These are phyloP conservation scores for Paraphaeosphaeria sporulosa DNA, from an alignment of 2,329 filamentous ascomycete genomes.

Conservation along the genomic window DNA sequence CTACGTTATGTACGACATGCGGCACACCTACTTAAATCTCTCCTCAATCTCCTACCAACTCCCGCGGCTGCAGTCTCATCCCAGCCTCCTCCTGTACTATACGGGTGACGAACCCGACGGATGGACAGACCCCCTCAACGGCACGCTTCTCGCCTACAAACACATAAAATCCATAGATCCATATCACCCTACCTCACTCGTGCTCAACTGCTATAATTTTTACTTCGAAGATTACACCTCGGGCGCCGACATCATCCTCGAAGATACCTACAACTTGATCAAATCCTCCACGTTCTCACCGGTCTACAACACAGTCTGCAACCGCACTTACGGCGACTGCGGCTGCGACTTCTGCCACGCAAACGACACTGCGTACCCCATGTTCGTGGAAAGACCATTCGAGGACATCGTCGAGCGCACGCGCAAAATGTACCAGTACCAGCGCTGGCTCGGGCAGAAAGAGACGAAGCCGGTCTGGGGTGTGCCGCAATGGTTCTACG, in stretches of 20 bases:
- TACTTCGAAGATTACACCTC: constrained; percentile 64
- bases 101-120: constrained; percentile 65
- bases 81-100: constrained; percentile 56
- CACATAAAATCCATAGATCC: constrained; percentile 62
- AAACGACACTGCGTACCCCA: constrained; percentile 26
- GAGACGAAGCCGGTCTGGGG: constrained; percentile 58
- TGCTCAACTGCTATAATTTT: constrained; percentile 69
- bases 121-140: constrained; percentile 61
- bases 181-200: constrained; percentile 67
- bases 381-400: constrained; percentile 38
- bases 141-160: constrained; percentile 53
- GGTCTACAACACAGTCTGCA: constrained; percentile 64
- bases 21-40: constrained; percentile 51
- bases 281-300: constrained; percentile 63
- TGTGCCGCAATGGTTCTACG: constrained; percentile 60
- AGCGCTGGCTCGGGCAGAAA: constrained; percentile 46
- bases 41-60: constrained; percentile 50
- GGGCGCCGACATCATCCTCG: constrained; percentile 67
- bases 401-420: constrained; percentile 60
- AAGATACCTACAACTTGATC: constrained; percentile 67
- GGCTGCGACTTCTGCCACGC: constrained; percentile 69
- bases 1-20: constrained; percentile 59
- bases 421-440: constrained; percentile 52
- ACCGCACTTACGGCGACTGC: constrained; percentile 67
- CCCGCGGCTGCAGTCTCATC: constrained; percentile 42